A percentile compares a stretch with the other conserved stretches of the same genome.
Conservation (phyloP, 2,329 filamentous ascomycete genomes). For the Beauveria brongniartii region DNA sequence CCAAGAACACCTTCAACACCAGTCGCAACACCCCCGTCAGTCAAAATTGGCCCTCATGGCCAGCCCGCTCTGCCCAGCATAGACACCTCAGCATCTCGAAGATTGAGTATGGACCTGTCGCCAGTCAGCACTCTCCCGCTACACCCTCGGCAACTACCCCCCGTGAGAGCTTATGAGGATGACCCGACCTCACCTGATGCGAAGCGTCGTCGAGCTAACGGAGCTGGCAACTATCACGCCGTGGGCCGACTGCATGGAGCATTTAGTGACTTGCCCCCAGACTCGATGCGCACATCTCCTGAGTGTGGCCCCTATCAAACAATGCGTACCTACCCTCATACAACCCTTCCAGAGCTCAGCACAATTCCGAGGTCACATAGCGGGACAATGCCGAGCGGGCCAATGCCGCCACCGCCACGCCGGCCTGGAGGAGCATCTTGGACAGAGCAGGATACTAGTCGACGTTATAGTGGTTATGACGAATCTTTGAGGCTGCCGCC, state of each 20-base stretch:
- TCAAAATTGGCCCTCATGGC: slow-evolving; percentile 19
- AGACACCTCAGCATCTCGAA: slow-evolving; percentile 19
- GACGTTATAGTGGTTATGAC: slow-evolving; percentile 42
- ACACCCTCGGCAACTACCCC: slow-evolving; percentile 16
- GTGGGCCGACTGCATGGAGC: slow-evolving; percentile 13
- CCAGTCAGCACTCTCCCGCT: slow-evolving; percentile 17
- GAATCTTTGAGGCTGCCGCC: slow-evolving; percentile 47
- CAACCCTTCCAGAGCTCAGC: slow-evolving; percentile 23
- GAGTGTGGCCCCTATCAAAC: slow-evolving; percentile 15
- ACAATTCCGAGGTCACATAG: slow-evolving; percentile 24
- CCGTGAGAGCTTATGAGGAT: slow-evolving; percentile 25
- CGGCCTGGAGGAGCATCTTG: slow-evolving; percentile 26
- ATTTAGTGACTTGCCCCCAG: slow-evolving; percentile 13
- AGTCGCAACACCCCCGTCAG: slow-evolving; percentile 28
- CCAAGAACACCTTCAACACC: slow-evolving; percentile 51
- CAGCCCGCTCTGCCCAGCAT: slow-evolving; percentile 16
- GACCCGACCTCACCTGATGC: slow-evolving; percentile 40
- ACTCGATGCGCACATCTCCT: slow-evolving; percentile 16
- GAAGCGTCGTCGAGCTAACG: slow-evolving; percentile 56
- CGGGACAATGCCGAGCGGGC: slow-evolving; percentile 38
- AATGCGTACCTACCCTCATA: slow-evolving; percentile 18
- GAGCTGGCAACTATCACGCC: slow-evolving; percentile 26
- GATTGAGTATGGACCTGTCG: slow-evolving; percentile 22
- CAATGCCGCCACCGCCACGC: slow-evolving; percentile 49
- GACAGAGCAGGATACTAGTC: slow-evolving; percentile 23